Evolutionary conservation across 495 filamentous ascomycete species (phyloP).

Genomic region (Trichoderma asperelloides): DNA sequence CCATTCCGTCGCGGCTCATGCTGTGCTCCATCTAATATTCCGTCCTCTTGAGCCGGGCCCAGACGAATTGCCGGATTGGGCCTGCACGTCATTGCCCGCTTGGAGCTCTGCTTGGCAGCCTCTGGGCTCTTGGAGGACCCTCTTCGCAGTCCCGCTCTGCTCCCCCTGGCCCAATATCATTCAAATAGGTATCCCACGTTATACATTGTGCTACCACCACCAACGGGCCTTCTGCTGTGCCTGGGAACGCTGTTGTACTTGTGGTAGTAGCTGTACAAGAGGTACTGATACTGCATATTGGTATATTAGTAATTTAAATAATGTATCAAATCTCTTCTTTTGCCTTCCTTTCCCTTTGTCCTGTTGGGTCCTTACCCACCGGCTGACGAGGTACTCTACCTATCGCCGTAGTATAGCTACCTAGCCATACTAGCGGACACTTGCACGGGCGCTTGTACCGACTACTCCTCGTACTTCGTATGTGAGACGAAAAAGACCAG

Average conservation of each 20-base stretch:
- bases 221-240: neutral
- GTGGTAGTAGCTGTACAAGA: no score
- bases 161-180: neutral
- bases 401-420: no score
- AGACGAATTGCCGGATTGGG: conserved; percentile 6
- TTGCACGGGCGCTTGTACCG: no score
- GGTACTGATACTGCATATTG: no score
- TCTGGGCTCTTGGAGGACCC: neutral
- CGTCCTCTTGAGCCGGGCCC: neutral
- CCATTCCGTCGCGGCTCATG: neutral
- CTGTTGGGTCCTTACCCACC: neutral
- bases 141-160: neutral
- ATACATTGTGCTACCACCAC: neutral
- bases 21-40: neutral
- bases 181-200: neutral
- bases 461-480: no score
- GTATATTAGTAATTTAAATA: no score
- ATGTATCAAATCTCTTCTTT: neutral
- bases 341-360: neutral
- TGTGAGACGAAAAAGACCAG: neutral
- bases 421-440: no score
- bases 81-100: neutral
- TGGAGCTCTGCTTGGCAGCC: neutral
- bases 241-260: neutral
- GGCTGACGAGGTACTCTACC: no score